phyloP scores from a whole-genome alignment of 2,329 filamentous ascomycete species.

The Botrytis tulipae region DNA sequence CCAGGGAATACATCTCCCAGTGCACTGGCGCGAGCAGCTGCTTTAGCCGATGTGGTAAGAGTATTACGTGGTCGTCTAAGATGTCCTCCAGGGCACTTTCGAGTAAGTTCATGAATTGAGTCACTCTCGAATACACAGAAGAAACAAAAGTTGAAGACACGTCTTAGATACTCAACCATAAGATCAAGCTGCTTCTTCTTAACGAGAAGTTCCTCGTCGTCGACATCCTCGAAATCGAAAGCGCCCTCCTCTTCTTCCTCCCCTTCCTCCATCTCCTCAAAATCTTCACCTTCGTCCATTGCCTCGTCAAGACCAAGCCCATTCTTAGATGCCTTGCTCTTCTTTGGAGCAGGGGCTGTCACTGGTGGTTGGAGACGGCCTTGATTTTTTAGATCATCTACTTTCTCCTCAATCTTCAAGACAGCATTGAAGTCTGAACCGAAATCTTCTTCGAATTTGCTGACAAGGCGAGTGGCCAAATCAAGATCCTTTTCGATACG shows the following conservation, averaged over 20 bases:
- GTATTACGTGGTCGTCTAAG: conserved; percentile 86
- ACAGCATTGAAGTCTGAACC: conserved; percentile 75
- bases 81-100: conserved; percentile 97
- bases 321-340: conserved; percentile 59
- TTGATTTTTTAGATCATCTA: conserved; percentile 74
- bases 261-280: conserved; percentile 76
- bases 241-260: conserved; percentile 68
- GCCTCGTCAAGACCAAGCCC: conserved; percentile 57
- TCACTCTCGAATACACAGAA: conserved; percentile 99
- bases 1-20: conserved; percentile 78
- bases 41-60: conserved; percentile 77
- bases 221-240: conserved; percentile 71
- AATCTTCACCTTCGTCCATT: conserved; percentile 61
- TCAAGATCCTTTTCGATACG: conserved; percentile 87
- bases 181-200: conserved; percentile 98
- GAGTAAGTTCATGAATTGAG: conserved; percentile 89
- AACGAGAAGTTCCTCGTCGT: conserved; percentile 82
- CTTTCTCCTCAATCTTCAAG: conserved; percentile 78
- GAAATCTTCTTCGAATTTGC: conserved; percentile 81
- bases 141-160: conserved; percentile 98
- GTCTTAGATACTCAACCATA: conserved; percentile 91
- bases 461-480: conserved; percentile 76
- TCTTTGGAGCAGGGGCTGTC: conserved; percentile 55
- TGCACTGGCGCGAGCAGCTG: conserved; percentile 81
- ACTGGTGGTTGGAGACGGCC: conserved; percentile 72